phyloP scores from a whole-genome alignment of 306 rosid genomes.

The Cicer judaicum region DNA sequence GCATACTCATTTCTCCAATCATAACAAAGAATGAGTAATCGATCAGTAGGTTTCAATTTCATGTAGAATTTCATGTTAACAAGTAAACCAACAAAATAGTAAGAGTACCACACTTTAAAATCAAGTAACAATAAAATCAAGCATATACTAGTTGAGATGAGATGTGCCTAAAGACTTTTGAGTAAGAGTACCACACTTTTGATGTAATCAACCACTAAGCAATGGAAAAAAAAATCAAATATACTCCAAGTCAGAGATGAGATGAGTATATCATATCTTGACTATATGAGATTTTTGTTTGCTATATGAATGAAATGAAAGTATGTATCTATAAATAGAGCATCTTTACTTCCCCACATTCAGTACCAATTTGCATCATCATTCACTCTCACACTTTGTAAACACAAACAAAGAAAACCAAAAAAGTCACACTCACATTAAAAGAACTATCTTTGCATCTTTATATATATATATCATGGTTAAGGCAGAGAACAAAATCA shows the following conservation, averaged over 20 bases:
- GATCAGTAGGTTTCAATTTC: too few species aligned
- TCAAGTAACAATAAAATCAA: too few species aligned
- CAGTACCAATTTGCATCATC: constrained; percentile 45
- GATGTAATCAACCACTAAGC: constrained; percentile 41
- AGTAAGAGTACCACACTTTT: neutral
- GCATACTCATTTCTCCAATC: too few species aligned
- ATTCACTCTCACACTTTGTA: constrained; percentile 34
- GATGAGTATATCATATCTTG: neutral
- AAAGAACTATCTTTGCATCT: neutral
- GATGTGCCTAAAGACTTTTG: too few species aligned
- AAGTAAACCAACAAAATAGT: too few species aligned
- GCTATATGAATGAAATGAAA: too few species aligned
- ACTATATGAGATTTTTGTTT: too few species aligned
- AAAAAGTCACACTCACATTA: constrained; percentile 6
- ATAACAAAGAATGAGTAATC: too few species aligned
- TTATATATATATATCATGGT: constrained; percentile 54
- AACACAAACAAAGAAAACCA: constrained; percentile 16
- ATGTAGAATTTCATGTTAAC: too few species aligned
- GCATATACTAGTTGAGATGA: too few species aligned
- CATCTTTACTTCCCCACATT: constrained; percentile 39
- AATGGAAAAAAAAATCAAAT: constrained; percentile 20
- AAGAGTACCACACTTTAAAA: too few species aligned
- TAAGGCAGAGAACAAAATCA: constrained; percentile 68
- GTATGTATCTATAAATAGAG: constrained; percentile 63
- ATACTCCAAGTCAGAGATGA: constrained; percentile 23